phyloP scores from a whole-genome alignment of 768 basidiomycete species.

The Leccinum rimulosum region DNA sequence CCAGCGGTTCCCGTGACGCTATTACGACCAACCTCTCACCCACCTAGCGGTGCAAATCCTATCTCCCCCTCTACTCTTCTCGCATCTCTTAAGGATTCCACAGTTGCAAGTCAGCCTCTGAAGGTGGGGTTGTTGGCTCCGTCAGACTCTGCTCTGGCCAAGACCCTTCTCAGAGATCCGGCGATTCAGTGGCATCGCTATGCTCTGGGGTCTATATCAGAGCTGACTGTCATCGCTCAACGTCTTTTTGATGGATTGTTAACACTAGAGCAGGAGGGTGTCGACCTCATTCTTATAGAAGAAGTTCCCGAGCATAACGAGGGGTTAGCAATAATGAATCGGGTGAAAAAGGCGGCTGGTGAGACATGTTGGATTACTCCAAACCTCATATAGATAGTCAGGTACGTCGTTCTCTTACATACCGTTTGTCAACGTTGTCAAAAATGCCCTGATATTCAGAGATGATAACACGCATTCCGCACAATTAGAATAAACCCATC shows the following conservation, averaged over 20 bases:
- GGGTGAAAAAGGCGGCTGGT: slow-evolving; percentile 85
- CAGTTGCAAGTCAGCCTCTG: neutral
- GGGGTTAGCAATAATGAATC: slow-evolving; percentile 93
- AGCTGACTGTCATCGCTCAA: slow-evolving; percentile 71
- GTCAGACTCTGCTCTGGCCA: slow-evolving; percentile 48
- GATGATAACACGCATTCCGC: neutral
- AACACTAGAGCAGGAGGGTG: slow-evolving; percentile 70
- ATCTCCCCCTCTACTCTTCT: slow-evolving; percentile 39
- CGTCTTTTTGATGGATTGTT: slow-evolving; percentile 86
- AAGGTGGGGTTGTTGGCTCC: slow-evolving; percentile 72
- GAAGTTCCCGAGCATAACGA: slow-evolving; percentile 77
- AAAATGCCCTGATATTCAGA: neutral
- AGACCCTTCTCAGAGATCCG: slow-evolving; percentile 26
- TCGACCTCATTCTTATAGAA: slow-evolving; percentile 83
- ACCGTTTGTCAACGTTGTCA: neutral
- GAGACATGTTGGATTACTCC: slow-evolving; percentile 38
- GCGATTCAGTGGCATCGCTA: slow-evolving; percentile 57
- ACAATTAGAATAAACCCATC: neutral
- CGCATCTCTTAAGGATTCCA: slow-evolving; percentile 37
- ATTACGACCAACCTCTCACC: slow-evolving; percentile 49
- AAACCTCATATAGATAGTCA: slow-evolving; percentile 12
- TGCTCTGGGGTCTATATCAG: slow-evolving; percentile 45
- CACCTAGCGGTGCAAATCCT: slow-evolving; percentile 35
- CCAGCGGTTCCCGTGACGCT: slow-evolving; percentile 85
- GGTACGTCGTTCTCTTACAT: slow-evolving; percentile 12